These are phyloP conservation scores for Berberis thunbergii DNA, from an alignment of 164 flowering plant species.

Conservation along the genomic window DNA sequence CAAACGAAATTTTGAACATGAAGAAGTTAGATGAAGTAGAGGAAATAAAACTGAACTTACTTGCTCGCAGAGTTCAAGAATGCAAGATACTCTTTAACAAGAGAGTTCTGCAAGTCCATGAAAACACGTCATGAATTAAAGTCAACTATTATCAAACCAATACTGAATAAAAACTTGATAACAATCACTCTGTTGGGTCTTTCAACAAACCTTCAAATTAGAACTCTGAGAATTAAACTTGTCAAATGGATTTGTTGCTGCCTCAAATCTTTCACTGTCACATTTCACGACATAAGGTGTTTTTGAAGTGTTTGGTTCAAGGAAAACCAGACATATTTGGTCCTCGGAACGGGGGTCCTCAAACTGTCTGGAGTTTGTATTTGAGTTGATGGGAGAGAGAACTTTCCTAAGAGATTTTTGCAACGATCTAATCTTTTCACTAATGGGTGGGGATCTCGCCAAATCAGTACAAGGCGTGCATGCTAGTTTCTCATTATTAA, in stretches of 20 bases:
- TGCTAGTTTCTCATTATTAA: slow-evolving; percentile 15
- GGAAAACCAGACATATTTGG: slow-evolving; percentile 11
- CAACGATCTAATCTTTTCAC: slow-evolving; percentile 16
- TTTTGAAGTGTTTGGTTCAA: slow-evolving; percentile 40
- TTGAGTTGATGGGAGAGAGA: slow-evolving; percentile 57
- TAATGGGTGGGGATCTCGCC: slow-evolving; percentile 23
- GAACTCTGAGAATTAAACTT: slow-evolving; percentile 47
- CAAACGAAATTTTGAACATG: neutral
- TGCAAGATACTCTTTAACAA: slow-evolving; percentile 58
- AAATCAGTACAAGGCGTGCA: slow-evolving; percentile 3
- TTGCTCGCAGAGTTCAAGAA: slow-evolving; percentile 77
- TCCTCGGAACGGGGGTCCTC: slow-evolving; percentile 26
- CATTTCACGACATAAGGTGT: slow-evolving; percentile 16
- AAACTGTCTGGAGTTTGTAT: slow-evolving; percentile 13
- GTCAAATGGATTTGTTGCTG: slow-evolving; percentile 42
- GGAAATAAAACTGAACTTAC: slow-evolving; percentile 25
- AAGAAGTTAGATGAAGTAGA: neutral
- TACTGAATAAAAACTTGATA: neutral
- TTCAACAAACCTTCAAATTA: slow-evolving; percentile 52
- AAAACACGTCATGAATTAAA: slow-evolving; percentile 3
- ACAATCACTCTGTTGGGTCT: neutral
- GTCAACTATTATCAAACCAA: neutral
- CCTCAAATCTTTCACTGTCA: slow-evolving; percentile 13
- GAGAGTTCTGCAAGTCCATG: slow-evolving; percentile 40
- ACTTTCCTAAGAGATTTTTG: slow-evolving; percentile 43